Percentiles rank a stretch among this genome's conserved stretches.
phyloP scores from a whole-genome alignment of 1,139 yeast genomes.

The Lodderomyces jiufengensis region DNA sequence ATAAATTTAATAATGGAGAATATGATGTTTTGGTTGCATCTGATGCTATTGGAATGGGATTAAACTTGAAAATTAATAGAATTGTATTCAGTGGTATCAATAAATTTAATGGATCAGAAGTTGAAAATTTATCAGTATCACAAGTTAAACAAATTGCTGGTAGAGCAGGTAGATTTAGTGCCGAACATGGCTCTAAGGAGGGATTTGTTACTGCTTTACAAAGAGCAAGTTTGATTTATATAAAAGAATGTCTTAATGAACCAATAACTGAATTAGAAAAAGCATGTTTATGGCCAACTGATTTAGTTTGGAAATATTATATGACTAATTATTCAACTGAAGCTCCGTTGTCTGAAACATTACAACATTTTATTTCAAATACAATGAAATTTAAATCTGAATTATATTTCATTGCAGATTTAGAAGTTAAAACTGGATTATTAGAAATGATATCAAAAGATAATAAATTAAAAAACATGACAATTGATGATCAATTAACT shows the following conservation, averaged over 20 bases:
- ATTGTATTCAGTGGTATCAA: constrained; percentile 64
- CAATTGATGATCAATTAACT: constrained; percentile 52
- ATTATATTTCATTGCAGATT: constrained; percentile 39
- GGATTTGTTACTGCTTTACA: constrained; percentile 64
- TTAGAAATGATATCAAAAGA: constrained; percentile 43
- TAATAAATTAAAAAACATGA: constrained; percentile 22
- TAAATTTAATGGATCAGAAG: constrained; percentile 68
- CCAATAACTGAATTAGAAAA: constrained; percentile 45
- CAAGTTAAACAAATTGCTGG: constrained; percentile 93
- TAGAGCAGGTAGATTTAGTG: constrained; percentile 79
- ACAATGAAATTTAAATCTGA: constrained; percentile 20
- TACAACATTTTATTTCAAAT: constrained; percentile 46
- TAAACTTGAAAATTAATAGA: constrained; percentile 78
- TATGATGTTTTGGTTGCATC: constrained; percentile 86
- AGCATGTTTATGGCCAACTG: constrained; percentile 73
- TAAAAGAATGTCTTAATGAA: constrained; percentile 43
- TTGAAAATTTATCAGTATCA: constrained; percentile 51
- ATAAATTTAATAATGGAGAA: constrained; percentile 67
- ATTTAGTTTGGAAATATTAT: constrained; percentile 56
- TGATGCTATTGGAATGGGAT: constrained; percentile 98
- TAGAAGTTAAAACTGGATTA: constrained; percentile 41
- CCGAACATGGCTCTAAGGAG: constrained; percentile 35
- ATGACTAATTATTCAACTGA: constrained; percentile 49
- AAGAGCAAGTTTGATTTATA: constrained; percentile 37
- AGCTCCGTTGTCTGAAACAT: constrained; percentile 41